These are phyloP conservation scores for Hypholoma sublateritium DNA, from an alignment of 768 basidiomycete species.

Conservation along the genomic window DNA sequence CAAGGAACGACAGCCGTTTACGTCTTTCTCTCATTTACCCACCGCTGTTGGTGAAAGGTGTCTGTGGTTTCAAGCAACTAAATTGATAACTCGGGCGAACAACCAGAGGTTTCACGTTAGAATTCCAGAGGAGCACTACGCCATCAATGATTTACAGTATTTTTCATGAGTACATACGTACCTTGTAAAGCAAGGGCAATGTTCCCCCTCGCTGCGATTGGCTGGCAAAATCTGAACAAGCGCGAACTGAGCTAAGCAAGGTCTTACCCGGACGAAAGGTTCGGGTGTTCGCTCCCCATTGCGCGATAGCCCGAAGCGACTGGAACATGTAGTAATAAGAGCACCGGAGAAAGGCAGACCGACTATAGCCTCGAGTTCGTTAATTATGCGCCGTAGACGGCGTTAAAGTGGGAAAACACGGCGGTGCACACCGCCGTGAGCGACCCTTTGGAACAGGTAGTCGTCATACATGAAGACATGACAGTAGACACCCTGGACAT, in stretches of 20 bases:
- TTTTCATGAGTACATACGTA: too few relatives aligned
- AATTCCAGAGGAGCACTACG: too few relatives aligned
- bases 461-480: constrained; percentile 1
- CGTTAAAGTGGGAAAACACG: neutral
- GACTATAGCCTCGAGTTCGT: neutral
- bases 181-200: too few relatives aligned
- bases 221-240: constrained; percentile 1
- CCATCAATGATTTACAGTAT: too few relatives aligned
- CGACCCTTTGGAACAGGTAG: neutral
- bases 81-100: too few relatives aligned
- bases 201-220: neutral
- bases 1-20: neutral
- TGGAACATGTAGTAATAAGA: constrained; percentile 11
- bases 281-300: neutral
- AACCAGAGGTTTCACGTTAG: too few relatives aligned
- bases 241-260: neutral
- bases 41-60: neutral
- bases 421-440: neutral
- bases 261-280: neutral
- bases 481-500: neutral
- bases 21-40: too few relatives aligned
- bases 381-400: neutral
- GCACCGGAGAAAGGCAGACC: neutral
- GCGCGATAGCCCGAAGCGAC: constrained; percentile 3
- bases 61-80: too few relatives aligned